Conservation (phyloP, 768 basidiomycete genomes). For the Boletellus emodensis region DNA sequence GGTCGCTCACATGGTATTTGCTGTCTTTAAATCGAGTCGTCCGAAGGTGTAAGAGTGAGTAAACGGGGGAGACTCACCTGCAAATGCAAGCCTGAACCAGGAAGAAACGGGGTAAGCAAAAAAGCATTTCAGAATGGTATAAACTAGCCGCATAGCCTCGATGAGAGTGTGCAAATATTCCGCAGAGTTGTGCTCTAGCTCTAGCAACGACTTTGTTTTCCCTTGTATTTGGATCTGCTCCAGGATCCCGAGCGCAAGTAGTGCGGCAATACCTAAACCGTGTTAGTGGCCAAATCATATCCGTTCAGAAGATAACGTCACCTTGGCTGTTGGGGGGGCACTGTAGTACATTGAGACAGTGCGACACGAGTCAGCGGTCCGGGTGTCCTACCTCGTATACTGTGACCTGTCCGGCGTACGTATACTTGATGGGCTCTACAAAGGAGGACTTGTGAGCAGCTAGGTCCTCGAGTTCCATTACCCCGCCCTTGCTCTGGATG, state of each 20-base stretch:
- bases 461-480: constrained; percentile 93
- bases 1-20: constrained; percentile 90
- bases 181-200: constrained; percentile 87
- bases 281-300: neutral
- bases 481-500: constrained; percentile 80
- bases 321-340: constrained; percentile 98
- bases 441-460: constrained; percentile 74
- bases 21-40: constrained; percentile 48
- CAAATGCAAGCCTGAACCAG: constrained; percentile 57
- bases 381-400: constrained; percentile 73
- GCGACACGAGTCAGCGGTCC: neutral
- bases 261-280: constrained; percentile 72
- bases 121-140: neutral
- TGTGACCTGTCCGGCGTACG: constrained; percentile 80
- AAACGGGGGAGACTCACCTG: constrained; percentile 46
- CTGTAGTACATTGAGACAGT: constrained; percentile 34
- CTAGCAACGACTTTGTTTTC: constrained; percentile 60
- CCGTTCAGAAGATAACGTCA: constrained; percentile 2
- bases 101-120: constrained; percentile 1
- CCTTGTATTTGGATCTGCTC: constrained; percentile 80
- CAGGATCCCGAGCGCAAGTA: constrained; percentile 89
- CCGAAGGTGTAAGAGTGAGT: neutral
- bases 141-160: constrained; percentile 70
- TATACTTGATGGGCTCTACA: constrained; percentile 90
- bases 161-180: constrained; percentile 86